Evolutionary conservation across 306 rosid genomes (phyloP), one percentile per base, ranked within the genome.

Genomic region (Inga leiocalycina): DNA sequence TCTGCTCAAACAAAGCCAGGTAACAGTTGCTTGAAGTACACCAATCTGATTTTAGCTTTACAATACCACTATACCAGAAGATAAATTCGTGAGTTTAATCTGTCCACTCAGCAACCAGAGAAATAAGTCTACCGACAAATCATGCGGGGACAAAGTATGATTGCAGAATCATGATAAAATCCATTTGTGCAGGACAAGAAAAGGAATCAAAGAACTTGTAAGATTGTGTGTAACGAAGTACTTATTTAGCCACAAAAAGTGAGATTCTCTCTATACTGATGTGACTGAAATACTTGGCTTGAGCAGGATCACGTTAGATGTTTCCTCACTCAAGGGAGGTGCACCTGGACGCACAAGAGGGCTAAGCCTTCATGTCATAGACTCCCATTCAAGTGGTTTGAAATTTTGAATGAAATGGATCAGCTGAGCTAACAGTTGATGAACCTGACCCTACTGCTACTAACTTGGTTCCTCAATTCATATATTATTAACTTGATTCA

Each of bases 311-410:
- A 87, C 84, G 82, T 72, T 97, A 82, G 98, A 94, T 89, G 84
- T 90, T 71, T 92, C 97, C 30, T 78, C 93, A 2, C 87, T 90
- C 48, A 92, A 89, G 84, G 99, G 95, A 0, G 98, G 99, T 12
- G 94, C 97, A 3, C 97, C 99, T 20, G 97, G 94, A 39, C 94
- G 99, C 84, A 92, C 99, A 2, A 88, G 99, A 88, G 99, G 99
- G 19, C 89, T 97, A 14, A 86, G 90, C 44, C 82, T 86, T 24
- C 86, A 84, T 54, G 78, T 87, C 59, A 86, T 81, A 10, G 81
- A 82, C 84, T 88, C 89, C 0, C 73, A 85, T 57, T 75, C 90
- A 10, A 87, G 90, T 37, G 90, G 86, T 74, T 83, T 84, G 30
- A 27, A 27, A 27, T 27, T 27, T 27, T 27, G 76, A 72, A 48